Base-by-base conservation (phyloP, 352 stramenopile genomes). In the Saprolegnia parasitica region DNA sequence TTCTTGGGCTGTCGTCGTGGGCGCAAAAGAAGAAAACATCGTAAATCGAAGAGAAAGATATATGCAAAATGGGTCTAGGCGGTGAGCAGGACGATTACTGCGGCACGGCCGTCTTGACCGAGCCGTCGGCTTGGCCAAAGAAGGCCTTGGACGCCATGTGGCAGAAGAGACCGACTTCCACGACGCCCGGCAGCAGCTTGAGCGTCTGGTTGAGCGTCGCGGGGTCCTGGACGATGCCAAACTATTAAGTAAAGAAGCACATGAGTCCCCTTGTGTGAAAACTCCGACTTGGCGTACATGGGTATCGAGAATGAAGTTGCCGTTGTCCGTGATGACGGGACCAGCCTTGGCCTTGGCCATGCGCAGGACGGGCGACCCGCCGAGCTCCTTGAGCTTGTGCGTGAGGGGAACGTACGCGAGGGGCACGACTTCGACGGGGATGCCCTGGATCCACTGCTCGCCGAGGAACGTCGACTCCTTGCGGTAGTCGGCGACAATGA, bases 291-390 rank as follows among this genome's bases (percentile, higher is more conserved):
- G 5, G 74, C 65, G 32, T 71, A 83, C 77, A 57, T 93, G 82
- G 21, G 91, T 84, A 66, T 96, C 89, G n/a, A 96, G 75, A 40
- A 96, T 85, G 58, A 96, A 95, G 76, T 96, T 96, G 72, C 89
- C 87, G 67, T 98, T 98, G 88, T 99, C 97, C 11, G 97, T 99
- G 26, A 99, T 89, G 49, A 98, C 96, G 35, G 97, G 97, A 45
- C 98, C 95, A 72, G 88, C 89, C 77, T 96, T 99, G 82, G 73
- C 81, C 77, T 90, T 87, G 71, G 84, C 86, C 86, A 95, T 95
- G 46, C 86, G 86, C 47, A 95, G 76, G 67, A 91, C 78, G 0
- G 83, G 73, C 50, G 75, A 72, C 29, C 83, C 84, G 35, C 77
- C 75, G 13, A 92, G 77, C 8, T 82, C 73, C 46, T 50, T 40